Conservation (phyloP, 768 basidiomycete species). For the Erythrobasidium yunnanense region DNA sequence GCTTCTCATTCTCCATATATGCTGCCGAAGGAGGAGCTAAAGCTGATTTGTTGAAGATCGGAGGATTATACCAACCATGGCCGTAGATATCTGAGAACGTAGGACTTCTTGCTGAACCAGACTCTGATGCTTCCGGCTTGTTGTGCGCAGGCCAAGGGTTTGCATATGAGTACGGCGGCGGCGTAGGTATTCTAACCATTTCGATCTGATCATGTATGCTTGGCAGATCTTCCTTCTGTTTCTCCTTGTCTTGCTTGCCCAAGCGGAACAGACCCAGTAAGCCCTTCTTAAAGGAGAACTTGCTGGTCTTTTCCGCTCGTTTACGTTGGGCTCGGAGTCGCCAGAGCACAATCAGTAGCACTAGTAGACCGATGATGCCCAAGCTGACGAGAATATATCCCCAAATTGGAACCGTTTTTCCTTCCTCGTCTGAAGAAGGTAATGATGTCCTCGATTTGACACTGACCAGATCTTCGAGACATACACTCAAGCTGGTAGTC, state of each 20-base stretch:
- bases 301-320: conserved; percentile 11
- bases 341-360: conserved; percentile 10
- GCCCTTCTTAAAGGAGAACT: conserved; percentile 5
- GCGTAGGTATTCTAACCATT: background rate
- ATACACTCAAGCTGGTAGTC: conserved; percentile 30
- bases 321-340: conserved; percentile 2
- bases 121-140: background rate
- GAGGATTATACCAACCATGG: background rate
- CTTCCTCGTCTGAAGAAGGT: background rate
- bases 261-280: conserved; percentile 7
- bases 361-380: background rate
- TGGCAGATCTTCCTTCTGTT: background rate
- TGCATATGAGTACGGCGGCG: conserved; percentile 3
- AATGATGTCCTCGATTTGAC: background rate
- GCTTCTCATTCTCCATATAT: background rate
- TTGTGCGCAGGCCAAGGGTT: background rate
- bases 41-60: no score
- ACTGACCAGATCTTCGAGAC: conserved; percentile 32
- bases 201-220: conserved; percentile 6
- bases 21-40: background rate
- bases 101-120: background rate
- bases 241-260: background rate
- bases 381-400: background rate
- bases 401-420: conserved; percentile 7
- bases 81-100: background rate